Percentiles rank a stretch among this genome's conserved stretches.
Evolutionary conservation across 2,329 filamentous ascomycete species (phyloP).

Genomic region (Pestalotiopsis sp.): DNA sequence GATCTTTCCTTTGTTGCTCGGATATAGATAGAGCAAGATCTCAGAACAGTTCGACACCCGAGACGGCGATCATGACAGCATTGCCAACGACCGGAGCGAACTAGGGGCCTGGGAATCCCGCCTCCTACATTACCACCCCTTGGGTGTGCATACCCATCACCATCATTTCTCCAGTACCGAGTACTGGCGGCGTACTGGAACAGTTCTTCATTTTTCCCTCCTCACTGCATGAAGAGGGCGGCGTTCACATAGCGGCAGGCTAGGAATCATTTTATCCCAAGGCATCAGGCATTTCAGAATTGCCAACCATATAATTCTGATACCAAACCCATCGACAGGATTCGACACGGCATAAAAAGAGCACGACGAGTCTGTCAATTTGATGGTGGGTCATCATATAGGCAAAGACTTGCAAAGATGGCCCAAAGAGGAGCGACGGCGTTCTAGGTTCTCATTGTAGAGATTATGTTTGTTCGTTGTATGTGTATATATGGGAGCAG

Average conservation of each 20-base stretch:
- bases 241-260: not conserved
- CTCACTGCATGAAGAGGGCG: not conserved
- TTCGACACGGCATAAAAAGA: not conserved
- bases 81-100: not conserved
- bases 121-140: not conserved
- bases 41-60: not conserved
- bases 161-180: slow-evolving; percentile 16
- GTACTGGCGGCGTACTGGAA: slow-evolving; percentile 17
- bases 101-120: not conserved
- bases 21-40: slow-evolving; percentile 1
- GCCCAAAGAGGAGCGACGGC: not conserved
- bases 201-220: not conserved
- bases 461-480: slow-evolving; percentile 2
- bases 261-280: not conserved
- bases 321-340: not conserved
- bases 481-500: slow-evolving; percentile 10
- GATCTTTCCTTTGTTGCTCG: slow-evolving; percentile 14
- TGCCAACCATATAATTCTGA: not conserved
- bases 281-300: not conserved
- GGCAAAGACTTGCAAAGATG: not conserved
- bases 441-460: not conserved
- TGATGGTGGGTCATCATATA: not conserved
- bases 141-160: slow-evolving; percentile 1
- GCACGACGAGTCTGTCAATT: not conserved
- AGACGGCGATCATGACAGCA: not conserved